Conservation (phyloP, 2,329 filamentous ascomycete genomes). For the Stemphylium beticola region DNA sequence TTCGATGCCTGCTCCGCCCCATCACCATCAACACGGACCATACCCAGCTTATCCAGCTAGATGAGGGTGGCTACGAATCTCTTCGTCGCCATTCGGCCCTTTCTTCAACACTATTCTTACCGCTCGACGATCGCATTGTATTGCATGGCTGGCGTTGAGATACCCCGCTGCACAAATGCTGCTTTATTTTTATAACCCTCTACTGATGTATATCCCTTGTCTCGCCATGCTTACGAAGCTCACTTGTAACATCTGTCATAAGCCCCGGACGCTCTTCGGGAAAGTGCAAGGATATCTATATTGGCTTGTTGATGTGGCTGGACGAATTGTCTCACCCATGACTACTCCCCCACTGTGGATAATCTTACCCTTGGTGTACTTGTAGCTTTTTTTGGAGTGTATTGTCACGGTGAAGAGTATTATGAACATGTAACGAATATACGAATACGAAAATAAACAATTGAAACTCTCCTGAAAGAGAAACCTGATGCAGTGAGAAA, state of each 20-base stretch:
- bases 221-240: not conserved
- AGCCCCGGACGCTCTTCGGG: not conserved
- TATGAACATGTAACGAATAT: slow-evolving; percentile 12
- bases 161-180: slow-evolving; percentile 30
- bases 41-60: slow-evolving; percentile 39
- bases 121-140: slow-evolving; percentile 34
- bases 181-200: not conserved
- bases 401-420: not conserved
- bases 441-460: not conserved
- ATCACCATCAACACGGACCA: slow-evolving; percentile 31
- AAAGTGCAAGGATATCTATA: slow-evolving; percentile 1
- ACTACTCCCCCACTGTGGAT: no score
- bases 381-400: not conserved
- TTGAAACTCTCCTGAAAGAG: not conserved
- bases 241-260: not conserved
- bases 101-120: slow-evolving; percentile 16
- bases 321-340: not conserved
- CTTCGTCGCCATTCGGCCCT: not conserved
- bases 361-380: not conserved
- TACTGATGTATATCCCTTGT: slow-evolving; percentile 3
- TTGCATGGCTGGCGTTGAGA: slow-evolving; percentile 44
- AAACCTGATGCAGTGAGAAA: not conserved
- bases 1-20: slow-evolving; percentile 30
- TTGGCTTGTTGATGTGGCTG: not conserved
- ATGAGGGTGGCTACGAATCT: slow-evolving; percentile 11